Evolutionary conservation across 2,329 filamentous ascomycete genomes (phyloP).

Genomic region (Colletotrichum paranaense): DNA sequence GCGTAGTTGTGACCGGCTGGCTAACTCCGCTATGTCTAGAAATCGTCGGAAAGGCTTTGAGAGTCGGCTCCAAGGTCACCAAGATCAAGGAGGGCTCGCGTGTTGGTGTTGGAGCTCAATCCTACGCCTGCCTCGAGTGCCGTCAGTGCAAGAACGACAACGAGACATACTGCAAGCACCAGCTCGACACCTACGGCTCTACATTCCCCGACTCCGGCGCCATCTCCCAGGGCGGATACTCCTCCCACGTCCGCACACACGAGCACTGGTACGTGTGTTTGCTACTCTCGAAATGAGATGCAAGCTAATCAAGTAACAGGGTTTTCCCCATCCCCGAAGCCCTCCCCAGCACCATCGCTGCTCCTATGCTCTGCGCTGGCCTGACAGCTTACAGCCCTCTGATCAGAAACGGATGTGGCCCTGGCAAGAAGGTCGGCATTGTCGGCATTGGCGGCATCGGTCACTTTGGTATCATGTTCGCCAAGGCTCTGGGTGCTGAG

Average conservation of each 20-base stretch:
- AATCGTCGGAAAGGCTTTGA: slow-evolving; percentile 76
- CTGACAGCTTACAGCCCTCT: slow-evolving; percentile 84
- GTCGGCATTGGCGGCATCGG: slow-evolving; percentile 80
- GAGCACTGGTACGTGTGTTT: slow-evolving; percentile 70
- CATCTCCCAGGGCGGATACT: slow-evolving; percentile 70
- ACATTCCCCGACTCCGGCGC: slow-evolving; percentile 70
- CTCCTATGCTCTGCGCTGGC: slow-evolving; percentile 87
- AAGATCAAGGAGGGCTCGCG: slow-evolving; percentile 70
- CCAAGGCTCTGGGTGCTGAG: slow-evolving; percentile 74
- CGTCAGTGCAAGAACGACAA: slow-evolving; percentile 74
- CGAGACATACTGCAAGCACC: slow-evolving; percentile 75
- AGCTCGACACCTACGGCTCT: slow-evolving; percentile 69
- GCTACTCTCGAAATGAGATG: neutral
- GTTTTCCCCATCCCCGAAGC: slow-evolving; percentile 81
- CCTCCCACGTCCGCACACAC: slow-evolving; percentile 76
- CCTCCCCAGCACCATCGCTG: slow-evolving; percentile 71
- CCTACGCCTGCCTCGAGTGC: slow-evolving; percentile 73
- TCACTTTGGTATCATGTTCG: slow-evolving; percentile 77
- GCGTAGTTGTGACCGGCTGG: neutral
- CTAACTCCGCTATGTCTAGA: slow-evolving; percentile 51
- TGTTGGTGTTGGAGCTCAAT: slow-evolving; percentile 77
- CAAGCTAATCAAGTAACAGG: slow-evolving; percentile 45
- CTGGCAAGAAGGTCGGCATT: slow-evolving; percentile 83
- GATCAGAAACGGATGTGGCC: slow-evolving; percentile 78
- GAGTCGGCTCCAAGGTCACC: slow-evolving; percentile 74